phyloP scores from a whole-genome alignment of 2,329 filamentous ascomycete species.

The Paecilomyces sp. region DNA sequence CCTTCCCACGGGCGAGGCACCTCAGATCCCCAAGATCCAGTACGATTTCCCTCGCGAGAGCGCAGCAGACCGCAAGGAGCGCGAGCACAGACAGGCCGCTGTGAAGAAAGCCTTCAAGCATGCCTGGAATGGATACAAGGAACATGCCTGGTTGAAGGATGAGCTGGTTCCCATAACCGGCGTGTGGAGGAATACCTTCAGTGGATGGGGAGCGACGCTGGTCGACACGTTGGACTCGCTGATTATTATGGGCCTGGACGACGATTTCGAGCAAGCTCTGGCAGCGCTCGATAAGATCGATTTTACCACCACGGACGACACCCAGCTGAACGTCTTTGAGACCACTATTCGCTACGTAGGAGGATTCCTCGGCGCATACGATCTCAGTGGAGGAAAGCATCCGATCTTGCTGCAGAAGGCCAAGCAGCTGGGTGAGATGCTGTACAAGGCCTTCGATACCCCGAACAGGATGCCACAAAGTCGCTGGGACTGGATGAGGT shows the following conservation, averaged over 20 bases:
- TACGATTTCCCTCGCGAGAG: slow-evolving; percentile 61
- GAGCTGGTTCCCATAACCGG: slow-evolving; percentile 71
- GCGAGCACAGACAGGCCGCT: slow-evolving; percentile 56
- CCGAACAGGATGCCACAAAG: slow-evolving; percentile 86
- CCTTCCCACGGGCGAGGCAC: slow-evolving; percentile 64
- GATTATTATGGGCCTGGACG: slow-evolving; percentile 72
- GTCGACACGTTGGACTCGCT: slow-evolving; percentile 78
- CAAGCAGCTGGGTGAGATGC: slow-evolving; percentile 69
- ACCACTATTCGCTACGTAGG: slow-evolving; percentile 88
- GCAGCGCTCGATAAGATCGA: slow-evolving; percentile 66
- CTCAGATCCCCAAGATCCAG: slow-evolving; percentile 70
- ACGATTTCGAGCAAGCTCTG: slow-evolving; percentile 74
- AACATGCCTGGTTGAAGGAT: slow-evolving; percentile 77
- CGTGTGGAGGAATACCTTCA: slow-evolving; percentile 70
- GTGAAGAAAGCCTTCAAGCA: slow-evolving; percentile 70
- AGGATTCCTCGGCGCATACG: slow-evolving; percentile 76
- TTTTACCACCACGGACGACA: slow-evolving; percentile 64
- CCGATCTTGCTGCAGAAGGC: slow-evolving; percentile 68
- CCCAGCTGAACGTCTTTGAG: slow-evolving; percentile 79
- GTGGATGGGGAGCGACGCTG: slow-evolving; percentile 81
- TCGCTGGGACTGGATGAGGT: slow-evolving; percentile 71
- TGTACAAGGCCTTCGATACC: slow-evolving; percentile 81
- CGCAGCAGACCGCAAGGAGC: slow-evolving; percentile 49
- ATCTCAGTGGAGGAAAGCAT: slow-evolving; percentile 69
- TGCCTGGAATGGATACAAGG: slow-evolving; percentile 77